Percentiles rank a stretch among this genome's conserved stretches.
These are phyloP conservation scores for Globisporangium cederbergense DNA, from an alignment of 352 stramenopile genomes.

Conservation along the genomic window DNA sequence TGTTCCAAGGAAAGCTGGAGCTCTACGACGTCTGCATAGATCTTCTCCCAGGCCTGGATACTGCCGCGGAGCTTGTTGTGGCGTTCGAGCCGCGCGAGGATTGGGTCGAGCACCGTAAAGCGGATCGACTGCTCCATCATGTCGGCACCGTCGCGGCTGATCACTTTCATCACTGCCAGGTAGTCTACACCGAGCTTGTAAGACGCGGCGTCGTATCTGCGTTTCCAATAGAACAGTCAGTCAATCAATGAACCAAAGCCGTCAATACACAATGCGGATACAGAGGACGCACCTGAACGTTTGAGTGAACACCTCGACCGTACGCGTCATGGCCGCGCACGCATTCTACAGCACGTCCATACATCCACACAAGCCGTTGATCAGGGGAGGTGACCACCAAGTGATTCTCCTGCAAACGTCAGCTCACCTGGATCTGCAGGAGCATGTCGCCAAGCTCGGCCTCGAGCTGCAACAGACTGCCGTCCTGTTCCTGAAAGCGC, in stretches of 20 bases:
- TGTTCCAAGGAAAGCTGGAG: constrained; percentile 27
- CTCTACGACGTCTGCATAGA: constrained; percentile 27
- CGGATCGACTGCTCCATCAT: constrained; percentile 74
- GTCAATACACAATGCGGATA: neutral
- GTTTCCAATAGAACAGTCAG: neutral
- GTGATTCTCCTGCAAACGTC: neutral
- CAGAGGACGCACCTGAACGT: constrained; percentile 31
- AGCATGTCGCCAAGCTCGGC: constrained; percentile 47
- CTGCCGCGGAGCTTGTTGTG: constrained; percentile 41
- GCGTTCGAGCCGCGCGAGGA: constrained; percentile 47
- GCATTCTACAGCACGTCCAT: constrained; percentile 18
- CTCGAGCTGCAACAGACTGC: constrained; percentile 44
- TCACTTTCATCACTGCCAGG: constrained; percentile 43
- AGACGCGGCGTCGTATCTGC: constrained; percentile 24
- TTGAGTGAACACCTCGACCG: constrained; percentile 55
- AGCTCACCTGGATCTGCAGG: constrained; percentile 44
- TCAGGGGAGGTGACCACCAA: neutral
- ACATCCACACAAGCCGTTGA: neutral
- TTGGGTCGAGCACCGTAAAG: constrained; percentile 71
- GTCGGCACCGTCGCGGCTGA: constrained; percentile 53
- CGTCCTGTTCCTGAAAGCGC: constrained; percentile 54
- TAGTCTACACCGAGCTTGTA: constrained; percentile 42
- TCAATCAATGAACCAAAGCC: too few relatives aligned
- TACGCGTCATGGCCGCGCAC: constrained; percentile 42
- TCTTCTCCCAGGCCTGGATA: constrained; percentile 30